Base-by-base conservation (phyloP, 176 grass and related monocot species). In the Thinopyrum elongatum region DNA sequence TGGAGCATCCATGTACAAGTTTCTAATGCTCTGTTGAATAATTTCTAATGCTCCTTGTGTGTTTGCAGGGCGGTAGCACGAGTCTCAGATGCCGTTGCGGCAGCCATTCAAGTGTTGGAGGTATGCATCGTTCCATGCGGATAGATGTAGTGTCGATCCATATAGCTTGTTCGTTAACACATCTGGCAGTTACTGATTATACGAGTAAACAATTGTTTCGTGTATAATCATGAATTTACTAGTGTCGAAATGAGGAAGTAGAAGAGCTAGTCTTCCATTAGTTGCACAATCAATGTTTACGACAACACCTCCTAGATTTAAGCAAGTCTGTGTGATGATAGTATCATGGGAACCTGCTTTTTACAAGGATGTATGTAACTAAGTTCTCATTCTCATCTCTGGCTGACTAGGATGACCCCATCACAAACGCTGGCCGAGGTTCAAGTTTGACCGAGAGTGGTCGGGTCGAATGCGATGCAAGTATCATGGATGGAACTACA, bases 401-500 rank as follows among this genome's bases (percentile, higher is more conserved):
- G 77, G 19, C n/a, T 53, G 25, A 74, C 55, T 89, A 98, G 96
- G 96, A 95, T 89, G 92, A 98, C 19, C 86, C 92, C 7, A 55
- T 92, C 59, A 92, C 93, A 69, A 95, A 98, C 71, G 88, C 93
- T 81, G 93, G 93, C 39, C 84, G 92, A 51, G 92, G 96, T 76
- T 98, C 96, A 70, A 98, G 94, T 80, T 90, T 98, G 86, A 92
- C 93, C 63, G 88, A 95, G 74, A 86, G 86, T 57, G 96, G 92
- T 70, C 81, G 86, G 84, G 96, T 98, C 70, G 86, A 94, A 89
- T 98, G 93, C 5, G 96, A 98, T 88, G 93, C 93, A 23, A 91
- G 96, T 80, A 98, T 98, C 81, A 98, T 98, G 96, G 93, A 98
- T 87, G 96, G 93, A 60, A 79, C 31, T 83, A 78, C 90, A 64